Conservation (phyloP, 495 filamentous ascomycete species). For the Aspergillus affinis region DNA sequence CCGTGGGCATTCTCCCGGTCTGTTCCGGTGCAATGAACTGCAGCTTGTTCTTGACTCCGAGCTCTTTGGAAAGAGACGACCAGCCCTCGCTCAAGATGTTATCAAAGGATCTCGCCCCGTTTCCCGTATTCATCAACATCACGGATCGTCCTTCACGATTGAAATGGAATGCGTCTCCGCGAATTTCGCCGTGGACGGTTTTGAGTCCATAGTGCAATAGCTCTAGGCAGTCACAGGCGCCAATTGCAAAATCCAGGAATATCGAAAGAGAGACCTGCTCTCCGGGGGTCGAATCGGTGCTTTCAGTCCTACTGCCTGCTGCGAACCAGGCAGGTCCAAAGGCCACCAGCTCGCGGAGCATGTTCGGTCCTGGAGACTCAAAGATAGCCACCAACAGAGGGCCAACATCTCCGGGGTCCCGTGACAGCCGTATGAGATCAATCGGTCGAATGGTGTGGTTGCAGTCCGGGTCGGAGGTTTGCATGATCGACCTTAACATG, state of each 20-base stretch:
- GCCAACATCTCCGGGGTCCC: constrained; percentile 60
- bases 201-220: constrained; percentile 80
- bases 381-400: constrained; percentile 73
- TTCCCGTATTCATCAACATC: constrained; percentile 80
- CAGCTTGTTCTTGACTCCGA: constrained; percentile 80
- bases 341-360: constrained; percentile 65
- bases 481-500: constrained; percentile 67
- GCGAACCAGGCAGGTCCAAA: constrained; percentile 74
- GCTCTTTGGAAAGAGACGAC: constrained; percentile 73
- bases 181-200: constrained; percentile 82
- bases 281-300: constrained; percentile 50
- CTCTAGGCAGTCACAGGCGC: constrained; percentile 79
- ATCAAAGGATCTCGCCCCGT: constrained; percentile 81
- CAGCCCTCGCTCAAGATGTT: constrained; percentile 83
- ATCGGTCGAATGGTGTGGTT: constrained; percentile 74
- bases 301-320: constrained; percentile 48
- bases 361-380: constrained; percentile 73
- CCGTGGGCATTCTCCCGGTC: constrained; percentile 84
- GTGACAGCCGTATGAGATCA: constrained; percentile 65
- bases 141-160: constrained; percentile 64
- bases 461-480: constrained; percentile 69
- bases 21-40: constrained; percentile 89
- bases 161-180: constrained; percentile 86
- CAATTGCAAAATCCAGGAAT: constrained; percentile 87
- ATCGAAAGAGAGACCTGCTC: constrained; percentile 64